Evolutionary conservation across 441 rosid species (phyloP).

Genomic region (Cnidoscolus chayamansa): DNA sequence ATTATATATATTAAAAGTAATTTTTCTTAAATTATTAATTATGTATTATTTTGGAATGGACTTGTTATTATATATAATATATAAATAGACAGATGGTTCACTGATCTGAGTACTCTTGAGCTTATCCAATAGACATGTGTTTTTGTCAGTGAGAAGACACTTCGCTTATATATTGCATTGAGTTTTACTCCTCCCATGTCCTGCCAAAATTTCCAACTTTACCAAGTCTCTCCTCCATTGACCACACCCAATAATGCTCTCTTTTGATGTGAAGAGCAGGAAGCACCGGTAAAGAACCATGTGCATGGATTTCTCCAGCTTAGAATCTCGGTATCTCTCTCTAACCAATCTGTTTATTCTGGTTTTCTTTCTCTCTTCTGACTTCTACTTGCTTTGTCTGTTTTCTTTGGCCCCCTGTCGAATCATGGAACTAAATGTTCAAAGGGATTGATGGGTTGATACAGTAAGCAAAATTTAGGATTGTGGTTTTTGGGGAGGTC

Average conservation of each 20-base stretch:
- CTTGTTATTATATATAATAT: no score
- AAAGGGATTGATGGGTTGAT: conserved; percentile 1
- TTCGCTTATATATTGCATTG: conserved; percentile 13
- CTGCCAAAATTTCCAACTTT: background rate
- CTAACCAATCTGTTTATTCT: background rate
- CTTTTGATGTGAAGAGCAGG: no score
- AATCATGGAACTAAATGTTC: background rate
- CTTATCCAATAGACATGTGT: conserved; percentile 2
- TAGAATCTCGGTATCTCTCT: conserved; percentile 33
- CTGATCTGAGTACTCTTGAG: background rate
- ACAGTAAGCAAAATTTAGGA: background rate
- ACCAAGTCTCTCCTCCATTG: background rate
- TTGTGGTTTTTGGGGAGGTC: background rate
- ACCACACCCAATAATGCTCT: no score
- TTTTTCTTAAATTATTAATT: no score
- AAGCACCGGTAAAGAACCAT: background rate
- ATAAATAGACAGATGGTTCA: background rate
- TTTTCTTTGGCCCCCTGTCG: background rate
- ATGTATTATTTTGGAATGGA: no score
- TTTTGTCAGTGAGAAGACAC: conserved; percentile 18
- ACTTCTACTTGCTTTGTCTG: background rate
- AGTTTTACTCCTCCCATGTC: background rate
- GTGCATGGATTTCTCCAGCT: conserved; percentile 28
- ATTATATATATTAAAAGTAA: no score
- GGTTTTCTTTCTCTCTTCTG: conserved; percentile 1